Evolutionary conservation across 345 rosid genomes (phyloP).

Genomic region (Leavenworthia alabamica): DNA sequence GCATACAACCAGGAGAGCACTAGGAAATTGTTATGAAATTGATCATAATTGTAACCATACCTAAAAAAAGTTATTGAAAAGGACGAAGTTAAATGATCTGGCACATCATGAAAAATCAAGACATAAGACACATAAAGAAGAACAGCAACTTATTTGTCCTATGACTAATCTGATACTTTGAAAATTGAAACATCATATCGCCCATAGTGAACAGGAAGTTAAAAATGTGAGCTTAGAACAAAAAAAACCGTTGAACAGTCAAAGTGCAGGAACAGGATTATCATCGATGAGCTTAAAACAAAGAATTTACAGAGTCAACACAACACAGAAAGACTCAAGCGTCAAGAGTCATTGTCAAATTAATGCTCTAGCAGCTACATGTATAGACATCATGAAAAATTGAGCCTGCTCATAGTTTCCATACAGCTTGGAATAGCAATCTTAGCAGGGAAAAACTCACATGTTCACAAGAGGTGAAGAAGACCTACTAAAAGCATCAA

Average conservation of each 20-base stretch:
- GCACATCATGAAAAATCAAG: background rate
- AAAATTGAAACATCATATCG: slow-evolving; percentile 1
- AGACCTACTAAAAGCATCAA: slow-evolving; percentile 48
- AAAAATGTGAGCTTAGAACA: background rate
- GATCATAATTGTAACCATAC: background rate
- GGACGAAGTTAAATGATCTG: background rate
- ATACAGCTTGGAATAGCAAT: slow-evolving; percentile 6
- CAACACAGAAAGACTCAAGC: slow-evolving; percentile 12
- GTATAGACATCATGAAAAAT: slow-evolving; percentile 1
- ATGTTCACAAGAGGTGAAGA: slow-evolving; percentile 74
- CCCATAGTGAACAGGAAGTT: slow-evolving; percentile 5
- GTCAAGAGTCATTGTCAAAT: slow-evolving; percentile 7
- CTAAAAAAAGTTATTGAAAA: too few relatives aligned
- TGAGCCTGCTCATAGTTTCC: slow-evolving; percentile 3
- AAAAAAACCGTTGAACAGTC: background rate
- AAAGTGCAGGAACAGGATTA: slow-evolving; percentile 1
- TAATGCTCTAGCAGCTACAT: slow-evolving; percentile 18
- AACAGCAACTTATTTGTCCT: background rate
- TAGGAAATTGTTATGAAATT: slow-evolving; percentile 1
- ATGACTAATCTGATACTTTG: slow-evolving; percentile 18
- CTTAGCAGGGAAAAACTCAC: slow-evolving; percentile 50
- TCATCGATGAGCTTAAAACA: slow-evolving; percentile 1
- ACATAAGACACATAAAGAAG: slow-evolving; percentile 4
- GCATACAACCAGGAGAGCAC: slow-evolving; percentile 6
- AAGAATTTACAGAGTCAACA: slow-evolving; percentile 5